A percentile compares a stretch with the other conserved stretches of the same genome.
Evolutionary conservation across 2,329 filamentous ascomycete species (phyloP).

Genomic region (Nothophaeocryptopus gaeumannii): DNA sequence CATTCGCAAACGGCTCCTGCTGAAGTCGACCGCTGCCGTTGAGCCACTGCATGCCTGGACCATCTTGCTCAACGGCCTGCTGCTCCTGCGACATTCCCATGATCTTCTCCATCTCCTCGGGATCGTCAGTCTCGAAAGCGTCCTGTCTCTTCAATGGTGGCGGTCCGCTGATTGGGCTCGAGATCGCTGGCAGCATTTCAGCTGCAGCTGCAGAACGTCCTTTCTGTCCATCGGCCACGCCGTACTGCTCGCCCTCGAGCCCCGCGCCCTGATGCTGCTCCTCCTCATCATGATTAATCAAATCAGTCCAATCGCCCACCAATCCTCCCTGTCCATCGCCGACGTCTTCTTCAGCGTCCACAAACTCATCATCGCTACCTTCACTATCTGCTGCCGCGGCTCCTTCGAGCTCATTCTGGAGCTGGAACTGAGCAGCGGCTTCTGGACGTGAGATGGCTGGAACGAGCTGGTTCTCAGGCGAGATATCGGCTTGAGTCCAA

Average conservation of each 20-base stretch:
- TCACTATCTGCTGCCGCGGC: conserved; percentile 1
- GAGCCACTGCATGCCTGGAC: too few relatives aligned
- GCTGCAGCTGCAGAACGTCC: too few relatives aligned
- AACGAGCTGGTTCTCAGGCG: conserved; percentile 9
- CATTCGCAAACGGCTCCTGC: too few relatives aligned
- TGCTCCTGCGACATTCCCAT: too few relatives aligned
- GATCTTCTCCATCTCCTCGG: background rate
- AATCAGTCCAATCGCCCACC: background rate
- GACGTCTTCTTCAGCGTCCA: conserved; percentile 22
- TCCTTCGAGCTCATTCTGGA: background rate
- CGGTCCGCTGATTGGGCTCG: background rate
- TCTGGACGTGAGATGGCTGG: conserved; percentile 15
- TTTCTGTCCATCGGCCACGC: too few relatives aligned
- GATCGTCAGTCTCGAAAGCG: background rate
- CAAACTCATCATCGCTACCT: conserved; percentile 20
- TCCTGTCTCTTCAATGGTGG: background rate
- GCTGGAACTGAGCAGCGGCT: background rate
- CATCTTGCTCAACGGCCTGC: too few relatives aligned
- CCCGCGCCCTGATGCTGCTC: background rate
- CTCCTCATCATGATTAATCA: background rate
- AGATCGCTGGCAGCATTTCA: background rate
- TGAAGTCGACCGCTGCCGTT: too few relatives aligned
- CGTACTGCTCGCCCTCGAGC: background rate
- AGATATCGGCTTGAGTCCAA: background rate
- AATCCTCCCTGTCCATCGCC: conserved; percentile 4